Evolutionary conservation across 163 green algal species (phyloP).

Genomic region (Chlorella variabilis): DNA sequence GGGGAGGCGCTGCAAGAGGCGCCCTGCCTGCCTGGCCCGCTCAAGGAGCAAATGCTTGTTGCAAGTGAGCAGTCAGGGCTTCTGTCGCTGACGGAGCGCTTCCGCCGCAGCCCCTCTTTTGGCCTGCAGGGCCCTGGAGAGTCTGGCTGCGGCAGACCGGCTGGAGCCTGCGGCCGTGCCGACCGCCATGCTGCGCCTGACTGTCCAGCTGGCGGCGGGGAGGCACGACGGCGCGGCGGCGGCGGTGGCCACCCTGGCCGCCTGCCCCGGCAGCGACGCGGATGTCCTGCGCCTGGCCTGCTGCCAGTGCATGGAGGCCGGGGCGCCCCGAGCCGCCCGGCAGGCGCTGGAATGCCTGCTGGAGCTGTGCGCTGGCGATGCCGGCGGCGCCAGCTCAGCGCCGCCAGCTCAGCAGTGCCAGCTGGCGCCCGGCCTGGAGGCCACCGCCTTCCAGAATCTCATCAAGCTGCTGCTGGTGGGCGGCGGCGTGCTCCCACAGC

Average conservation of each 20-base stretch:
- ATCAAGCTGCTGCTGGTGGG: constrained; percentile 31
- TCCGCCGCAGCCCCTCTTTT: neutral
- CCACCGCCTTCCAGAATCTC: constrained; percentile 40
- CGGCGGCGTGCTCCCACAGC: neutral
- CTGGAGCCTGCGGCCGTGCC: neutral
- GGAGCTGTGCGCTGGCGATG: neutral
- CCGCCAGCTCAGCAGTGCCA: neutral
- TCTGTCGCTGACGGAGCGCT: no score
- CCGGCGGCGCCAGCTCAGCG: neutral
- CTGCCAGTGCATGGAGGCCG: constrained; percentile 19
- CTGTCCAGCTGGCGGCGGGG: constrained; percentile 4
- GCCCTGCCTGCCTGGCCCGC: no score
- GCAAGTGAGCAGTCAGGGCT: no score
- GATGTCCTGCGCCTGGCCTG: constrained; percentile 35
- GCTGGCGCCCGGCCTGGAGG: constrained; percentile 23
- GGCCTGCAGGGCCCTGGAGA: constrained; percentile 22
- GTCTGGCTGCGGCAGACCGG: neutral
- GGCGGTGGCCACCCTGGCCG: constrained; percentile 2
- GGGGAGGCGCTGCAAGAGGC: no score
- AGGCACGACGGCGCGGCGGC: constrained; percentile 1
- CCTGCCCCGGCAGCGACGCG: neutral
- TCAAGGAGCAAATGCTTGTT: no score
- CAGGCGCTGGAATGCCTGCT: constrained; percentile 26
- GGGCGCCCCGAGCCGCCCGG: neutral
- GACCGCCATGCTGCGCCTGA: constrained; percentile 31